phyloP scores from a whole-genome alignment of 805 yeast species.

The Scheffersomyces lignosus region DNA sequence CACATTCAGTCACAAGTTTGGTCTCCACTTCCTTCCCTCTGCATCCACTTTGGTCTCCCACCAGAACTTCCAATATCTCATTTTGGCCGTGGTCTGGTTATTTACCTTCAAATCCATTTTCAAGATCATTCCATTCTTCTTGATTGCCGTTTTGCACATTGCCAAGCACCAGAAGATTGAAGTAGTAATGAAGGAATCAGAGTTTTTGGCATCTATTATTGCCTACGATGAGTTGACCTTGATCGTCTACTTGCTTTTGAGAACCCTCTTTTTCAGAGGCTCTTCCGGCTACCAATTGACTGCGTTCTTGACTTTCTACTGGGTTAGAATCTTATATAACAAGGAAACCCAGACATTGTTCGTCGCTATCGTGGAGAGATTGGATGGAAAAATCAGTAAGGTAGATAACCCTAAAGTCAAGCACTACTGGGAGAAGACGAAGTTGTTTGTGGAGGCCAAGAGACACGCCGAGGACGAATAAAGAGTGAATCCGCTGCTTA shows the following conservation, averaged over 20 bases:
- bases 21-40: conserved; percentile 56
- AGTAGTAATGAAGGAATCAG: conserved; percentile 39
- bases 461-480: conserved; percentile 5
- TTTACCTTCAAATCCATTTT: conserved; percentile 63
- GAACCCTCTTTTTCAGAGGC: conserved; percentile 63
- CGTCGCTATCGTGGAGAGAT: conserved; percentile 37
- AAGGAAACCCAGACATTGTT: conserved; percentile 47
- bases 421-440: conserved; percentile 36
- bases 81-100: conserved; percentile 59
- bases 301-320: conserved; percentile 57
- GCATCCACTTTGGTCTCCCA: conserved; percentile 65
- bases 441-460: conserved; percentile 30
- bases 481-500: not conserved
- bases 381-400: conserved; percentile 43
- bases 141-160: conserved; percentile 61
- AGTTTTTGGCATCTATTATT: conserved; percentile 44
- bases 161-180: conserved; percentile 39
- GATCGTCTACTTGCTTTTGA: conserved; percentile 51
- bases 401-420: conserved; percentile 47
- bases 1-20: conserved; percentile 59
- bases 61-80: conserved; percentile 70
- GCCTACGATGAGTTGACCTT: conserved; percentile 63
- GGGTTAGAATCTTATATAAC: conserved; percentile 67
- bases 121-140: conserved; percentile 60
- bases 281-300: conserved; percentile 69